These are phyloP conservation scores for Helicosporidium sp. DNA, from an alignment of 139 green algal species.

Conservation along the genomic window DNA sequence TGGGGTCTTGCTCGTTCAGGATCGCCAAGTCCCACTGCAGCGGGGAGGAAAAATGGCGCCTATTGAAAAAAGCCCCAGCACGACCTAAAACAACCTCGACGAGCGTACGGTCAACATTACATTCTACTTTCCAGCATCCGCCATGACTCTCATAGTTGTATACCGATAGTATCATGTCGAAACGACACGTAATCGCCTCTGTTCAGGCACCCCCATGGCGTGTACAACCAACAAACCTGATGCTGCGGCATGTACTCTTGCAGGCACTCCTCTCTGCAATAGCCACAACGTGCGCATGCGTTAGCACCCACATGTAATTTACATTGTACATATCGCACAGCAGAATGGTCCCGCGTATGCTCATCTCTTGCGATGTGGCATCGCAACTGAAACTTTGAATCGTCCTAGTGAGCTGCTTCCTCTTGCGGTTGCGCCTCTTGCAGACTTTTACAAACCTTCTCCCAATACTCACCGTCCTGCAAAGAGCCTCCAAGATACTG, in stretches of 20 bases:
- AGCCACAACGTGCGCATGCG: not conserved
- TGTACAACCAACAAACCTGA: slow-evolving; percentile 4
- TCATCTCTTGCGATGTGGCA: too few species aligned
- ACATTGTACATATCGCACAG: not conserved
- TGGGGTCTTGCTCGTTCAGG: slow-evolving; percentile 4
- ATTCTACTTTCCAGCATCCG: too few species aligned
- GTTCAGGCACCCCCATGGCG: too few species aligned
- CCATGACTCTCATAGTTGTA: too few species aligned
- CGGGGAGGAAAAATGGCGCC: not conserved
- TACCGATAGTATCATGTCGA: too few species aligned
- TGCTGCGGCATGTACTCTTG: slow-evolving; percentile 11
- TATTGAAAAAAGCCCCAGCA: not conserved
- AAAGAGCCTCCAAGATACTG: slow-evolving; percentile 15
- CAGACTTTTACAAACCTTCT: not conserved
- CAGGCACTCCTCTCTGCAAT: slow-evolving; percentile 19
- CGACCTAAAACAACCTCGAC: not conserved
- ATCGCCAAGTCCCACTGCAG: slow-evolving; percentile 15
- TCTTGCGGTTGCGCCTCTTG: too few species aligned
- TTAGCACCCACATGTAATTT: not conserved
- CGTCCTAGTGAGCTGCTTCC: too few species aligned
- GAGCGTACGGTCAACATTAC: too few species aligned
- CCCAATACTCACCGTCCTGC: slow-evolving; percentile 9
- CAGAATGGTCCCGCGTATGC: too few species aligned
- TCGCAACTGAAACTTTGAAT: too few species aligned
- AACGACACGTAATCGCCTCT: too few species aligned